Evolutionary conservation across 176 grass and related monocot species (phyloP).

Genomic region (Elymus sibiricus): DNA sequence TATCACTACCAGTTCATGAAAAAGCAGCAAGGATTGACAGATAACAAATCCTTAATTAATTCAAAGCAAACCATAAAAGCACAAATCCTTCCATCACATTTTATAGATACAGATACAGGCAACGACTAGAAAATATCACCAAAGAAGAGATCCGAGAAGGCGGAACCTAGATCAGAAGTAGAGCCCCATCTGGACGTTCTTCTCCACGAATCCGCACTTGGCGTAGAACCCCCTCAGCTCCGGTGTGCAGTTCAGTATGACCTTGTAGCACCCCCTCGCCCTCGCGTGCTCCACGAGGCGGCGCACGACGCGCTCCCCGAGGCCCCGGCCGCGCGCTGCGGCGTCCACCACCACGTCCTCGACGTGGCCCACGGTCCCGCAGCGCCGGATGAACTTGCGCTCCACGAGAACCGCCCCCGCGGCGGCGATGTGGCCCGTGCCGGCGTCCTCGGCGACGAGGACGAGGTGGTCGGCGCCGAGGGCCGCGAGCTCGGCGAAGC

Average conservation of each 20-base stretch:
- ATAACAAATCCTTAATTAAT: not conserved
- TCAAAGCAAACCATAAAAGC: not conserved
- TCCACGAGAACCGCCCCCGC: constrained; percentile 63
- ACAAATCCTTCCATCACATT: not conserved
- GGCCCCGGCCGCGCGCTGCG: constrained; percentile 38
- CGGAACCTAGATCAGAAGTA: constrained; percentile 70
- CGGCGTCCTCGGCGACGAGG: constrained; percentile 51
- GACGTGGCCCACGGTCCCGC: constrained; percentile 64
- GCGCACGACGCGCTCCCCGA: constrained; percentile 57
- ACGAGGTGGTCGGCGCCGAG: constrained; percentile 74
- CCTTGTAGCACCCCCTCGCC: constrained; percentile 72
- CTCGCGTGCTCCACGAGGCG: constrained; percentile 67
- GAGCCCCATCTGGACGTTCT: constrained; percentile 84
- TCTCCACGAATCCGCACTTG: constrained; percentile 76
- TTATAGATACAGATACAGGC: not conserved
- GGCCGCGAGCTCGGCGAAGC: constrained; percentile 58
- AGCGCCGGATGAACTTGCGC: constrained; percentile 73
- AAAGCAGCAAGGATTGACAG: not conserved
- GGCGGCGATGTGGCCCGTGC: constrained; percentile 34
- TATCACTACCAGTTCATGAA: constrained; percentile 8
- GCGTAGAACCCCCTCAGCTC: constrained; percentile 75
- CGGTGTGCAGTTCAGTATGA: constrained; percentile 67
- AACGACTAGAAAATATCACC: not conserved
- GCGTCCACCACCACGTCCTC: constrained; percentile 82
- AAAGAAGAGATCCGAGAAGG: constrained; percentile 16